Evolutionary conservation across 352 stramenopile species (phyloP).

Genomic region (Phytopythium vexans): DNA sequence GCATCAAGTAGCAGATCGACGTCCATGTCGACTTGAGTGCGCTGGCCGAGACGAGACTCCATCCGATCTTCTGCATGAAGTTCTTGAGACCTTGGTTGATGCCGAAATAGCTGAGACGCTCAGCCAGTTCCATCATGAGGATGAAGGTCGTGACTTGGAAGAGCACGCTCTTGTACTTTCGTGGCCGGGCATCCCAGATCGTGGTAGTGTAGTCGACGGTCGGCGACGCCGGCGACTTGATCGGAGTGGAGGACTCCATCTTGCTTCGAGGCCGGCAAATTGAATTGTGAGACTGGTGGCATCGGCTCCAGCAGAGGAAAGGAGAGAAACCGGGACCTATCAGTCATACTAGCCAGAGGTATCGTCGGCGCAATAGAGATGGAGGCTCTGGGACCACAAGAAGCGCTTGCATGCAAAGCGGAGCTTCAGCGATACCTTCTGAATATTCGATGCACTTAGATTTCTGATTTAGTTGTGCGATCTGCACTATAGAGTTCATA

Average conservation of each 20-base stretch:
- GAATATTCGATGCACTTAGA: too few species aligned
- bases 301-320: background rate
- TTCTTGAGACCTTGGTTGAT: conserved; percentile 53
- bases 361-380: too few species aligned
- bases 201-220: conserved; percentile 9
- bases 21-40: conserved; percentile 57
- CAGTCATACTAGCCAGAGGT: too few species aligned
- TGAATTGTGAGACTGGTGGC: conserved; percentile 17
- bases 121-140: conserved; percentile 55
- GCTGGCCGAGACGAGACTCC: conserved; percentile 38
- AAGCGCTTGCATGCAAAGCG: too few species aligned
- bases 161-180: conserved; percentile 54
- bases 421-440: too few species aligned
- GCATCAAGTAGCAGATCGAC: conserved; percentile 49
- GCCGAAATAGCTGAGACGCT: conserved; percentile 50
- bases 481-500: too few species aligned
- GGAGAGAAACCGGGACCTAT: too few species aligned
- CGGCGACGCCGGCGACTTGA: conserved; percentile 13
- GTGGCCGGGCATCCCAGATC: conserved; percentile 35
- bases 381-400: too few species aligned
- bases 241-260: conserved; percentile 8
- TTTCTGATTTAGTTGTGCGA: too few species aligned
- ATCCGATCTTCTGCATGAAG: conserved; percentile 52
- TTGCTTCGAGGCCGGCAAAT: conserved; percentile 11
- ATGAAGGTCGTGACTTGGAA: conserved; percentile 52